Evolutionary conservation across 768 basidiomycete species (phyloP).

Genomic region (Postia placenta): DNA sequence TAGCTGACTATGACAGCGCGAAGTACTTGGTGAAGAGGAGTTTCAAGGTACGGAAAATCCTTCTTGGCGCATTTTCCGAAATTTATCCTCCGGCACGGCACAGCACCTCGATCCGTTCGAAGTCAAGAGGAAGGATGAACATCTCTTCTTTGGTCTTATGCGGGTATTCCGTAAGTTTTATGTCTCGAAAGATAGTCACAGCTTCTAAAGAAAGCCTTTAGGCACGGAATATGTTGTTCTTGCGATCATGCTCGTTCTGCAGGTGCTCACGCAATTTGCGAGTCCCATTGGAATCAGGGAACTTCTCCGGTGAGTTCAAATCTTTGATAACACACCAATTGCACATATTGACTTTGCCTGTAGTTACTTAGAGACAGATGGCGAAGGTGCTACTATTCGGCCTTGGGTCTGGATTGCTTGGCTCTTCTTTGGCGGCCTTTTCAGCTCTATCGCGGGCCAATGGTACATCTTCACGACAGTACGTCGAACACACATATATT

Average conservation of each 20-base stretch:
- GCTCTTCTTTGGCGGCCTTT: slow-evolving; percentile 42
- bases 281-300: slow-evolving; percentile 30
- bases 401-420: slow-evolving; percentile 66
- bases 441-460: slow-evolving; percentile 40
- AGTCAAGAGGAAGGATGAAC: slow-evolving; percentile 20
- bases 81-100: slow-evolving; percentile 36
- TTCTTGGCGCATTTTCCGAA: slow-evolving; percentile 56
- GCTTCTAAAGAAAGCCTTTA: not conserved
- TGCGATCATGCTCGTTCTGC: not conserved
- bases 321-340: not conserved
- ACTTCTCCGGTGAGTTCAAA: slow-evolving; percentile 25
- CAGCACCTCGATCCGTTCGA: slow-evolving; percentile 30
- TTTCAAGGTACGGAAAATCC: slow-evolving; percentile 35
- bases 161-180: slow-evolving; percentile 9
- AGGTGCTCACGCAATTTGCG: slow-evolving; percentile 18
- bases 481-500: not conserved
- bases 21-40: slow-evolving; percentile 28
- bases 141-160: slow-evolving; percentile 27
- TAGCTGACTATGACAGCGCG: slow-evolving; percentile 42
- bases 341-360: not conserved
- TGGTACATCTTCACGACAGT: slow-evolving; percentile 38
- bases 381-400: slow-evolving; percentile 40
- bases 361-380: slow-evolving; percentile 33
- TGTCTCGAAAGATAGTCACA: not conserved
- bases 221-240: slow-evolving; percentile 3